A percentile compares a stretch with the other conserved stretches of the same genome.
phyloP scores from a whole-genome alignment of 306 rosid species.

The Astragalus membranaceus region DNA sequence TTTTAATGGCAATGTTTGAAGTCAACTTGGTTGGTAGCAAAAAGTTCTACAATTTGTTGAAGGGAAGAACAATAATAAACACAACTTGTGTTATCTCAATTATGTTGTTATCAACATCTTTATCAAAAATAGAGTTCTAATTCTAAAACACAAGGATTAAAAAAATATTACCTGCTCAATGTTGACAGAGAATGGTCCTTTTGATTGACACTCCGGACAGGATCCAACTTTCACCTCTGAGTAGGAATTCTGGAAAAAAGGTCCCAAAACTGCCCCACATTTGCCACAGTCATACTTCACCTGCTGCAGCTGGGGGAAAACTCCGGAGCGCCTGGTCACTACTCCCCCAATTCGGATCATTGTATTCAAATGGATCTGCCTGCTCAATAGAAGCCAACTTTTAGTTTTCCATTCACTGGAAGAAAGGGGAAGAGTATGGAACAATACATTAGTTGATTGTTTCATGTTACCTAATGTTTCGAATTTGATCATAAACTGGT shows the following conservation, averaged over 20 bases:
- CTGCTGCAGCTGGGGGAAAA: slow-evolving; percentile 97
- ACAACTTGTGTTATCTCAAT: background rate
- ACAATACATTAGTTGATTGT: background rate
- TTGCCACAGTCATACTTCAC: slow-evolving; percentile 94
- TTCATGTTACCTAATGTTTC: slow-evolving; percentile 72
- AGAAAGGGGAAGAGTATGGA: background rate
- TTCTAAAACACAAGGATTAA: background rate
- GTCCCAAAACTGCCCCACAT: slow-evolving; percentile 87
- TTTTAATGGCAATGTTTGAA: background rate
- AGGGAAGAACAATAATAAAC: background rate
- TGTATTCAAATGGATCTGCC: slow-evolving; percentile 96
- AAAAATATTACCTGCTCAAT: slow-evolving; percentile 71
- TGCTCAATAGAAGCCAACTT: slow-evolving; percentile 26
- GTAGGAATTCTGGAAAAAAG: slow-evolving; percentile 91
- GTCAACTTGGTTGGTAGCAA: background rate
- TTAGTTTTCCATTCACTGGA: background rate
- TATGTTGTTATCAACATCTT: background rate
- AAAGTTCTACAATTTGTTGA: background rate
- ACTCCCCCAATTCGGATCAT: slow-evolving; percentile 99
- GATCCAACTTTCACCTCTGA: slow-evolving; percentile 98
- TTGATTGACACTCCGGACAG: slow-evolving; percentile 96
- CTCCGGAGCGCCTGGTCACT: slow-evolving; percentile 95
- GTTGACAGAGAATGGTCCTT: slow-evolving; percentile 90
- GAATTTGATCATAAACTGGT: slow-evolving; percentile 95
- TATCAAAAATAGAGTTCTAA: background rate